phyloP scores from a whole-genome alignment of 495 filamentous ascomycete genomes.

The Gamarada debralockiae region DNA sequence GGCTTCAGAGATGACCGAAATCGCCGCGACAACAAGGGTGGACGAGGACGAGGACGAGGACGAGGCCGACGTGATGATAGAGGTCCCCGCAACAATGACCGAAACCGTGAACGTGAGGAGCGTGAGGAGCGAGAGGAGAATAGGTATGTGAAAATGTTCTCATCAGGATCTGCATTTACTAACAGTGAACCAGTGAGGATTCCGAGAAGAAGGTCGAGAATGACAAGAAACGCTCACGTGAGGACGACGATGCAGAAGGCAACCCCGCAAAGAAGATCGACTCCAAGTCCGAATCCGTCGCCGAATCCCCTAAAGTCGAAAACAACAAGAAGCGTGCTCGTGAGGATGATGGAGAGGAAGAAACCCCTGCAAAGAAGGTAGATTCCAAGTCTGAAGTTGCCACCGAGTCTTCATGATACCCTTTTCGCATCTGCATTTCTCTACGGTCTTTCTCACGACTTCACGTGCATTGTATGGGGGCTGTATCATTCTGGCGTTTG shows the following conservation, averaged over 20 bases:
- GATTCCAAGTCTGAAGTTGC: conserved; percentile 37
- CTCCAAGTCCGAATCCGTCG: conserved; percentile 32
- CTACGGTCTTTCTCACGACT: not conserved
- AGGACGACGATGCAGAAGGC: conserved; percentile 13
- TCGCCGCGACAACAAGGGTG: conserved; percentile 28
- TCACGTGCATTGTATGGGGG: conserved; percentile 1
- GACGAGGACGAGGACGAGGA: conserved; percentile 29
- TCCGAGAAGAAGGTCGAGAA: conserved; percentile 29
- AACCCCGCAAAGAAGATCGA: conserved; percentile 48
- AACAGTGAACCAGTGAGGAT: conserved; percentile 23
- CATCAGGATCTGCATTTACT: conserved; percentile 7
- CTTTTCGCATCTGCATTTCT: conserved; percentile 9
- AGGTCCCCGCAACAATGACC: conserved; percentile 20
- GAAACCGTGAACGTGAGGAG: conserved; percentile 24
- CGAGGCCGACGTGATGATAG: conserved; percentile 32
- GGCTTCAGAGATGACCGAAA: conserved; percentile 47
- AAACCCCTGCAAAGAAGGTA: conserved; percentile 44
- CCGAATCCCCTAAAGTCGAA: conserved; percentile 12
- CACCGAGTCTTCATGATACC: conserved; percentile 23
- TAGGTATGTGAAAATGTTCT: conserved; percentile 15
- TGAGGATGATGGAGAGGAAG: conserved; percentile 18
- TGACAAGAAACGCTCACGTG: conserved; percentile 25
- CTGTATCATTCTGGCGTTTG: conserved; percentile 5
- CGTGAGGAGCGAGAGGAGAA: conserved; percentile 23
- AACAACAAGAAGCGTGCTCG: conserved; percentile 27